These are phyloP conservation scores for Mariannaea sp. DNA, from an alignment of 2,329 filamentous ascomycete genomes.

Conservation along the genomic window DNA sequence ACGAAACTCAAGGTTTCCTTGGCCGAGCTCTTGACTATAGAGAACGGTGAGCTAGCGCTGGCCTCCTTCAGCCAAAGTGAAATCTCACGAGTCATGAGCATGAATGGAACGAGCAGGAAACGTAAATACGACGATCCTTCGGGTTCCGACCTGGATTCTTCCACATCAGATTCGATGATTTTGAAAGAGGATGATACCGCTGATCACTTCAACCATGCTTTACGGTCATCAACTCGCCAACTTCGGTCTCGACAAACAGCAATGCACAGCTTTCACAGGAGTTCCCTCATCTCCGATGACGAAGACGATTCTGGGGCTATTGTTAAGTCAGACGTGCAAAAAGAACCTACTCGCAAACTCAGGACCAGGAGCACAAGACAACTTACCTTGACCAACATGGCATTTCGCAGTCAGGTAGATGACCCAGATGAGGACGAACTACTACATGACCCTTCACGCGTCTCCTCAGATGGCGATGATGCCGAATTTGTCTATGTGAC, in stretches of 20 bases:
- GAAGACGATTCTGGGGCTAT: slow-evolving; percentile 25
- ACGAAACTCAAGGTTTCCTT: slow-evolving; percentile 39
- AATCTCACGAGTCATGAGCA: slow-evolving; percentile 21
- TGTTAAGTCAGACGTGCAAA: slow-evolving; percentile 10
- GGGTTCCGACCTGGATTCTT: slow-evolving; percentile 34
- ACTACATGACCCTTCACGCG: slow-evolving; percentile 34
- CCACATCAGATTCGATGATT: slow-evolving; percentile 35
- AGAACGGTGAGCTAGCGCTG: slow-evolving; percentile 43
- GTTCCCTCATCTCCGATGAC: slow-evolving; percentile 24
- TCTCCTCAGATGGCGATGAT: slow-evolving; percentile 42
- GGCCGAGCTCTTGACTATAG: slow-evolving; percentile 37
- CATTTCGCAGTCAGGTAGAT: slow-evolving; percentile 28
- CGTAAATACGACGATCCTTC: slow-evolving; percentile 42
- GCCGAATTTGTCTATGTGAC: slow-evolving; percentile 44
- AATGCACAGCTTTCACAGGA: slow-evolving; percentile 14
- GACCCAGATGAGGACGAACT: slow-evolving; percentile 43
- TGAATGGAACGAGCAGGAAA: slow-evolving; percentile 33
- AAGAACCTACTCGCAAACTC: slow-evolving; percentile 26
- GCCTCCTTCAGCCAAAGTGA: slow-evolving; percentile 27
- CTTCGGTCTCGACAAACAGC: slow-evolving; percentile 38
- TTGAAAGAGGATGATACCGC: slow-evolving; percentile 37
- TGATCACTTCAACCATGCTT: slow-evolving; percentile 15
- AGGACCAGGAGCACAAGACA: slow-evolving; percentile 37
- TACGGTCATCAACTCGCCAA: slow-evolving; percentile 16
- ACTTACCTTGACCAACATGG: slow-evolving; percentile 32